Conservation (phyloP, 139 green algal genomes). For the Chlorella sp. region DNA sequence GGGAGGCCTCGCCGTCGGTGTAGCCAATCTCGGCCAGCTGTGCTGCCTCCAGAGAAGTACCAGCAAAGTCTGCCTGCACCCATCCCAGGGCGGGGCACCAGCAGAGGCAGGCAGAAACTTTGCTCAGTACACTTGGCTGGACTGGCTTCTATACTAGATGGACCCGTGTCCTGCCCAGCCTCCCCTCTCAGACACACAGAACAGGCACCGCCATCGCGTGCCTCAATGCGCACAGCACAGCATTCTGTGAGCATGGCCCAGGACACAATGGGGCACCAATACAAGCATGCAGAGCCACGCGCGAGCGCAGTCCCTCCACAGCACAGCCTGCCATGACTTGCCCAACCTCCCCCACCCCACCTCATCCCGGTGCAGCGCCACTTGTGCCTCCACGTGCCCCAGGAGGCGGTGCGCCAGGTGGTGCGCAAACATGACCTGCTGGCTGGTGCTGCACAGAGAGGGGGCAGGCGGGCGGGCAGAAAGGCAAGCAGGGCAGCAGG, state of each 20-base stretch:
- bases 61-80: not conserved
- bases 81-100: not conserved
- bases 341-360: not conserved
- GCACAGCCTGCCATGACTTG: not conserved
- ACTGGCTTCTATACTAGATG: too few species aligned
- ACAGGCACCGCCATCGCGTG: too few species aligned
- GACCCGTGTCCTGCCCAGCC: too few species aligned
- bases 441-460: constrained; percentile 16
- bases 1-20: not conserved
- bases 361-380: constrained; percentile 3
- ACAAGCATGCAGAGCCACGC: not conserved
- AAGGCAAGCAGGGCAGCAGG: not conserved
- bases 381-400: not conserved
- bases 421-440: constrained; percentile 10
- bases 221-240: not conserved
- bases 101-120: too few species aligned
- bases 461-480: not conserved
- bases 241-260: too few species aligned
- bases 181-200: too few species aligned
- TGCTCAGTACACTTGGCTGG: not conserved
- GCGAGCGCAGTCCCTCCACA: not conserved
- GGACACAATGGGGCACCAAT: not conserved
- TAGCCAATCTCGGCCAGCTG: not conserved
- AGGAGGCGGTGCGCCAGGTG: constrained; percentile 25
- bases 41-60: not conserved